Percentiles rank a stretch among this genome's conserved stretches.
Conservation (phyloP, 1,284 basidiomycete species). For the Prillingera fragicola region DNA sequence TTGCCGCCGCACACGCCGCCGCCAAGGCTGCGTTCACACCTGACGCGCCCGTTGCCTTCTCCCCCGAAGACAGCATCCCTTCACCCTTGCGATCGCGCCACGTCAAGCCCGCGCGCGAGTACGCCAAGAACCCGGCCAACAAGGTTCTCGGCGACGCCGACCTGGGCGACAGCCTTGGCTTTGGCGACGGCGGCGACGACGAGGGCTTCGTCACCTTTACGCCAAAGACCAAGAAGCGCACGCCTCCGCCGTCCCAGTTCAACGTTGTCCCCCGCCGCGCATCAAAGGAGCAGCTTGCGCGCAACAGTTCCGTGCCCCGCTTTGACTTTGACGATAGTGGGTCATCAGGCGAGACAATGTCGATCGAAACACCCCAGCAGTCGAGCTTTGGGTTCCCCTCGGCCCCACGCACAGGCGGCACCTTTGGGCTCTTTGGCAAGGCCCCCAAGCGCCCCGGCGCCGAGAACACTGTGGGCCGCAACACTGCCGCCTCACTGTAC, state of each 20-base stretch:
- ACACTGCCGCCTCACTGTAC: not conserved
- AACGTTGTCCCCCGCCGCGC: constrained; percentile 35
- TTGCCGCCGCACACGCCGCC: constrained; percentile 20
- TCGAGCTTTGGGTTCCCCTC: not conserved
- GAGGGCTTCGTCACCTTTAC: constrained; percentile 51
- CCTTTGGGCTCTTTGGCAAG: constrained; percentile 36
- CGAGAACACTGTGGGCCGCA: constrained; percentile 4
- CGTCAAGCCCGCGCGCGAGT: constrained; percentile 40
- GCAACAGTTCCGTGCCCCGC: constrained; percentile 31
- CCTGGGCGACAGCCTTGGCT: constrained; percentile 29
- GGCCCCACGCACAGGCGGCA: constrained; percentile 25
- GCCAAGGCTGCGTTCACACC: constrained; percentile 17
- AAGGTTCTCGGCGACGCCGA: constrained; percentile 39
- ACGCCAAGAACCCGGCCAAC: constrained; percentile 27
- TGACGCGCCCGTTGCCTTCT: constrained; percentile 5
- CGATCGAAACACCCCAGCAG: constrained; percentile 26
- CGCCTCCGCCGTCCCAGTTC: constrained; percentile 45
- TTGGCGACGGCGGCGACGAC: constrained; percentile 28
- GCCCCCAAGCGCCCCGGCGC: not conserved
- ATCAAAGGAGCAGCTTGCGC: constrained; percentile 34
- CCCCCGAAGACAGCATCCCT: constrained; percentile 4
- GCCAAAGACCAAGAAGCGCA: constrained; percentile 49
- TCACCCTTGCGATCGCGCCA: constrained; percentile 27
- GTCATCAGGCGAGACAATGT: constrained; percentile 34
- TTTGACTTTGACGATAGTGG: constrained; percentile 39